phyloP scores from a whole-genome alignment of 2,329 filamentous ascomycete genomes.

The Aspergillus sp. region DNA sequence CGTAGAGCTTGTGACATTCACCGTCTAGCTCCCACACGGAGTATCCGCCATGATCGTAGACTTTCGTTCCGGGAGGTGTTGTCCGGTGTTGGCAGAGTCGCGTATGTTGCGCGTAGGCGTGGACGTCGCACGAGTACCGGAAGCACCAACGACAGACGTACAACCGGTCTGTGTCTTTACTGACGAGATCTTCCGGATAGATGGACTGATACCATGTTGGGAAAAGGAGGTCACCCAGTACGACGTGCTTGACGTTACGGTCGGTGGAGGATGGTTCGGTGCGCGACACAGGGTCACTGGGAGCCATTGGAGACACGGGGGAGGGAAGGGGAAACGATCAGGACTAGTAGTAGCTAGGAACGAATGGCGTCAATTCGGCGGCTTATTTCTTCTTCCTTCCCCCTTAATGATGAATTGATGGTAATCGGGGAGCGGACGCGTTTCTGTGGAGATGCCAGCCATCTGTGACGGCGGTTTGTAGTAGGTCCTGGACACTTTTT shows the following conservation, averaged over 20 bases:
- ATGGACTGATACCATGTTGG: slow-evolving; percentile 92
- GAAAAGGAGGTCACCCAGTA: slow-evolving; percentile 81
- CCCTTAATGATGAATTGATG: not conserved
- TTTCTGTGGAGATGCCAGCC: slow-evolving; percentile 16
- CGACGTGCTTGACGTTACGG: slow-evolving; percentile 83
- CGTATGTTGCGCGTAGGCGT: slow-evolving; percentile 40
- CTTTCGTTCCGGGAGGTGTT: slow-evolving; percentile 67
- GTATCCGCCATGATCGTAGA: slow-evolving; percentile 80
- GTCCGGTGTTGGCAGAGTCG: slow-evolving; percentile 56
- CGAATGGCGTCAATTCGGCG: not conserved
- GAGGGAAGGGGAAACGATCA: not conserved
- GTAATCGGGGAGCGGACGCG: not conserved
- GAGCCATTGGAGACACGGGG: slow-evolving; percentile 30
- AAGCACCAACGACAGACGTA: slow-evolving; percentile 94
- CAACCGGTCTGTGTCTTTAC: slow-evolving; percentile 58
- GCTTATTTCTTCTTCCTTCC: not conserved
- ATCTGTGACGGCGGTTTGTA: slow-evolving; percentile 9
- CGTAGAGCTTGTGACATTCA: slow-evolving; percentile 82
- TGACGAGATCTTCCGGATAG: slow-evolving; percentile 70
- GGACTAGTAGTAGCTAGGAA: not conserved
- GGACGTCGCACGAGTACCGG: slow-evolving; percentile 68
- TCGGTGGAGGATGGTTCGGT: slow-evolving; percentile 48
- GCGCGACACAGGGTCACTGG: slow-evolving; percentile 26
- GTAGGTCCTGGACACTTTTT: no score
- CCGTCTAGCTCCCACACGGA: slow-evolving; percentile 93